phyloP scores from a whole-genome alignment of 202 grass and related monocot genomes.

The Elaeis oleifera region DNA sequence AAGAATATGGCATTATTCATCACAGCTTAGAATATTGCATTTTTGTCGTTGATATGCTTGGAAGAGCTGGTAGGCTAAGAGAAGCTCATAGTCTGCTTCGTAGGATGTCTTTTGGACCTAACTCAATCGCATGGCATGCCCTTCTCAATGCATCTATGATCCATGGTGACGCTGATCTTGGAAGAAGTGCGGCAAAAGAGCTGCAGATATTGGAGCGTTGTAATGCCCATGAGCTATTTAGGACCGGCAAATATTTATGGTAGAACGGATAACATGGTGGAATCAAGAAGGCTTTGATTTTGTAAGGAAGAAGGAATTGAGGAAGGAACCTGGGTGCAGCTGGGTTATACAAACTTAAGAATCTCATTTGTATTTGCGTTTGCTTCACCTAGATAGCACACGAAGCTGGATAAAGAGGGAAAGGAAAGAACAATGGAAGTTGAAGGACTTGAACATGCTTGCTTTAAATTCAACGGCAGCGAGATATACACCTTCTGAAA shows the following conservation, averaged over 20 bases:
- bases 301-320: neutral
- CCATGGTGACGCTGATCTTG: constrained; percentile 14
- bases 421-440: too few relatives aligned
- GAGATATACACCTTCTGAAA: too few relatives aligned
- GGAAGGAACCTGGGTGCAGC: constrained; percentile 33
- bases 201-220: constrained; percentile 15
- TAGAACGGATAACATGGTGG: neutral
- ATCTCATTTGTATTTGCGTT: neutral
- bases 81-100: constrained; percentile 34
- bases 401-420: too few relatives aligned
- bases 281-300: neutral
- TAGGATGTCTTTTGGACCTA: constrained; percentile 26
- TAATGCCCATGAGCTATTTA: neutral
- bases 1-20: constrained; percentile 31
- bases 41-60: constrained; percentile 46
- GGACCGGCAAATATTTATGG: constrained; percentile 18
- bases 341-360: constrained; percentile 36
- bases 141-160: constrained; percentile 49
- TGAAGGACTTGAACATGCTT: too few relatives aligned
- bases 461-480: too few relatives aligned
- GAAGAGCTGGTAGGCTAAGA: constrained; percentile 34
- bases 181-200: constrained; percentile 11
- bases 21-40: constrained; percentile 46
- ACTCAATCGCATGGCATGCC: constrained; percentile 33
- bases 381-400: too few relatives aligned